Evolutionary conservation across 805 yeast species (phyloP), one percentile per base, ranked within the genome.

Genomic region (Saccharomycopsis malanga): DNA sequence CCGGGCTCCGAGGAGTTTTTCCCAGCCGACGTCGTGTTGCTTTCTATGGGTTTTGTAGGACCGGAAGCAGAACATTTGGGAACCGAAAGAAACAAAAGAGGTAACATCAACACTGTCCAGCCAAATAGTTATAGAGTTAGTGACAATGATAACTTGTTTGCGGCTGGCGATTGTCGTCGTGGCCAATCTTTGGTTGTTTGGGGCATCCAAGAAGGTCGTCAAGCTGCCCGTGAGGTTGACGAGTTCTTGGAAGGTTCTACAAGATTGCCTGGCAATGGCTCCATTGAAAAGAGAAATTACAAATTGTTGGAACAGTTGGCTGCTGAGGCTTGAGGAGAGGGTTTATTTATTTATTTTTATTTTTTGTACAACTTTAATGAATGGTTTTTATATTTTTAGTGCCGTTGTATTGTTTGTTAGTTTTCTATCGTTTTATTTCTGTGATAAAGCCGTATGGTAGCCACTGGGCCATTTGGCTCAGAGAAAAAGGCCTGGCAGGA

Each of bases 161-260:
- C 96, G 42, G 97, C 98, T 43, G 98, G 98, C 69, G 98, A 91
- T 67, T 93, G 98, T 71, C 84, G 98, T 74, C 82, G 98, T 70
- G 98, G 98, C 24, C 98, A 91, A 72, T 87, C 96, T 2, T 77
- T 91, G 65, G 91, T 91, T 64, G 98, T 91, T 47, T 93, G 98
- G 98, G 98, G 98, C 70, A 91, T 91, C 58, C 98, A 93, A 70
- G 98, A 91, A 70, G 98, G 98, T 56, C 82, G 98, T 72, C 96
- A 91, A 68, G 88, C 96, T 77, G 98, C 98, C 32, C 76, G 96
- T 56, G 88, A 87, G 58, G 94, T 91, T 54, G 98, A 91, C 62
- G 65, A 71, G 57, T 84, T 65, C 64, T 72, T 91, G 64, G 79
- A 81, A 79, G 89, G 91, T 22, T 67, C 76, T 53, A 75, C 95